Base-by-base conservation (phyloP, 345 rosid genomes). In the Linum trigynum region DNA sequence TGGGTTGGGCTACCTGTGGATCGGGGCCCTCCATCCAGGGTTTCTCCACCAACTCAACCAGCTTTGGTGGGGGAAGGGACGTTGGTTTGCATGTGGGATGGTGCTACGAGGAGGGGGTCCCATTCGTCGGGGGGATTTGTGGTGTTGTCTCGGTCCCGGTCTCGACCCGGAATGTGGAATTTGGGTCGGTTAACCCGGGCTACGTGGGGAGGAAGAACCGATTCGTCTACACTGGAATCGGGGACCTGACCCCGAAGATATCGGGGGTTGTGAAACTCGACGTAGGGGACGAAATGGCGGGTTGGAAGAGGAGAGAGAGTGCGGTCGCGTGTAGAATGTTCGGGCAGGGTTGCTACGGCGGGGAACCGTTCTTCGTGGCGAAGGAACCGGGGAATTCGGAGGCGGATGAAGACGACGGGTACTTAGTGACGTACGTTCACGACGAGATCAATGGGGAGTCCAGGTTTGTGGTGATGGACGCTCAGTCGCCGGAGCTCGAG, bases 321-420 rank as follows among this genome's bases (percentile, higher is more conserved):
- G 38, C 2, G 68, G 65, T 38, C 66, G 74, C 55, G n/a, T n/a
- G n/a, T n/a, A n/a, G n/a, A n/a, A n/a, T n/a, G n/a, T n/a, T n/a
- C n/a, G n/a, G n/a, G n/a, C n/a, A n/a, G n/a, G n/a, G n/a, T n/a
- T n/a, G n/a, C n/a, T 72, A 16, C 38, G 80, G 74, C 50, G 80
- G 80, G 17, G 74, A 76, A 64, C 74, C 80, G 5, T 63, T 62
- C 2, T 72, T 72, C 39, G 76, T 76, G 23, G 12, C 69, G 38
- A 63, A 43, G 38, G 40, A 75, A n/a, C 15, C 42, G 32, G 32
- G 60, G 16, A 57, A 43, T 37, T 7, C 0, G 9, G 38, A 0
- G 1, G 3, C 4, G 1, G 71, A 65, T 10, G 79, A 76, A n/a
- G 80, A 72, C 43, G 76, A 72, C 16, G 76, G 80, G 5, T 72